phyloP scores from a whole-genome alignment of 306 rosid genomes.

The Quercus robur region DNA sequence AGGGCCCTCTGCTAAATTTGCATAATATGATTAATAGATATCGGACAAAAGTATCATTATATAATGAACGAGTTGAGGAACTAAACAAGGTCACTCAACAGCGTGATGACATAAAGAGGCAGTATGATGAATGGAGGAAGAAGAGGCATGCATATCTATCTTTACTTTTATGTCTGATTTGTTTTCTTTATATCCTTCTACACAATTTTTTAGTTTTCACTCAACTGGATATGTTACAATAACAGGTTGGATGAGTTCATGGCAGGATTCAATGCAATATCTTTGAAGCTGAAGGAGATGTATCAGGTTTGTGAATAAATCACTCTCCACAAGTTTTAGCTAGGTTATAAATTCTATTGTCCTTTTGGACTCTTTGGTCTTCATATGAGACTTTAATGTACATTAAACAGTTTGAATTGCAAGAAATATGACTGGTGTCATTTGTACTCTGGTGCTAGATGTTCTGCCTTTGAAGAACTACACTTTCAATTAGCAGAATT shows the following conservation, averaged over 20 bases:
- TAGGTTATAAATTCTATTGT: not conserved
- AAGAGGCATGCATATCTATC: constrained; percentile 50
- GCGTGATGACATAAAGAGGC: constrained; percentile 79
- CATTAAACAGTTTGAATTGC: not conserved
- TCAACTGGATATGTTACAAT: constrained; percentile 13
- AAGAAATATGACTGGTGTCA: not conserved
- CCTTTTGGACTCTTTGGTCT: not conserved
- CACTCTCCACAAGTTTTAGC: not conserved
- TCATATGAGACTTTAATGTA: not conserved
- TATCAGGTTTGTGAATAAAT: constrained; percentile 63
- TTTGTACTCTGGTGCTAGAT: not conserved
- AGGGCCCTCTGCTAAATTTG: constrained; percentile 9
- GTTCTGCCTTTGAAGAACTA: not conserved
- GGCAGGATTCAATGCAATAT: constrained; percentile 93
- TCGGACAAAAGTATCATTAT: constrained; percentile 68
- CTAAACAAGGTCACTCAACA: constrained; percentile 78
- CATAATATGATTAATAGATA: constrained; percentile 43
- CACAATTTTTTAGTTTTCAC: not conserved
- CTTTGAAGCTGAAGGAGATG: constrained; percentile 93
- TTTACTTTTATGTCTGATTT: not conserved
- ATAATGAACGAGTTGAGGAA: constrained; percentile 87
- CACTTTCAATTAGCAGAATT: not conserved
- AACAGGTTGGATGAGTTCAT: constrained; percentile 92
- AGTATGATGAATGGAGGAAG: constrained; percentile 85
- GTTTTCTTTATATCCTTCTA: constrained; percentile 1